These are phyloP conservation scores for Colletotrichum echinochloae DNA, from an alignment of 2,329 filamentous ascomycete species.

Conservation along the genomic window DNA sequence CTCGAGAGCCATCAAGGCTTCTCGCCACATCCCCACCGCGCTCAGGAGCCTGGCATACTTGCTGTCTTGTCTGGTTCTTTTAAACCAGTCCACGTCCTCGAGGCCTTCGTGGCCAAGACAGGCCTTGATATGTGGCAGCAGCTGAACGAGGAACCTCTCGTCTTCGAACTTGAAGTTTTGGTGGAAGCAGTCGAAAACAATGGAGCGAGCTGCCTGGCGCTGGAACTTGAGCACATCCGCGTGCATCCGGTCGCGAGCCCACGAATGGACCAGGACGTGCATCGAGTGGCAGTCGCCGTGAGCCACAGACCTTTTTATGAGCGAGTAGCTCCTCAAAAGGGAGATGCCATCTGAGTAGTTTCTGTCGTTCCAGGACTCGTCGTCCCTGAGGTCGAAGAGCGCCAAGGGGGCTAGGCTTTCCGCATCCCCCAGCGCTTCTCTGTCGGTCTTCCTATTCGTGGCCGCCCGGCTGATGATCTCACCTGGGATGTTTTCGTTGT, in stretches of 20 bases:
- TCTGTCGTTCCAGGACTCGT: constrained; percentile 17
- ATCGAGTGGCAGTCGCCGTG: constrained; percentile 35
- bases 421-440: neutral
- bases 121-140: constrained; percentile 25
- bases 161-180: neutral
- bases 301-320: constrained; percentile 38
- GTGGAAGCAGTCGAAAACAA: constrained; percentile 13
- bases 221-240: neutral
- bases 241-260: constrained; percentile 42
- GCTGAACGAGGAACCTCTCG: constrained; percentile 10
- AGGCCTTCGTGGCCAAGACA: neutral
- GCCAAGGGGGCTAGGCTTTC: neutral
- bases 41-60: constrained; percentile 20
- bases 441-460: neutral
- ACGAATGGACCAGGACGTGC: constrained; percentile 45
- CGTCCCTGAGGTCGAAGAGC: constrained; percentile 2
- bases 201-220: constrained; percentile 13
- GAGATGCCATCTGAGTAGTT: constrained; percentile 11
- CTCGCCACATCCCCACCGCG: constrained; percentile 14
- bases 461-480: constrained; percentile 41
- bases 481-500: constrained; percentile 43
- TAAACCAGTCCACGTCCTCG: neutral
- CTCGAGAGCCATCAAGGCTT: constrained; percentile 1
- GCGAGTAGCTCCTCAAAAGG: constrained; percentile 40
- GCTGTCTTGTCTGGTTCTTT: constrained; percentile 1